Evolutionary conservation across 225 moss, liverwort and hornwort genomes (phyloP), one percentile per base, ranked within the genome.

Genomic region (Physcomitrellopsis africana): DNA sequence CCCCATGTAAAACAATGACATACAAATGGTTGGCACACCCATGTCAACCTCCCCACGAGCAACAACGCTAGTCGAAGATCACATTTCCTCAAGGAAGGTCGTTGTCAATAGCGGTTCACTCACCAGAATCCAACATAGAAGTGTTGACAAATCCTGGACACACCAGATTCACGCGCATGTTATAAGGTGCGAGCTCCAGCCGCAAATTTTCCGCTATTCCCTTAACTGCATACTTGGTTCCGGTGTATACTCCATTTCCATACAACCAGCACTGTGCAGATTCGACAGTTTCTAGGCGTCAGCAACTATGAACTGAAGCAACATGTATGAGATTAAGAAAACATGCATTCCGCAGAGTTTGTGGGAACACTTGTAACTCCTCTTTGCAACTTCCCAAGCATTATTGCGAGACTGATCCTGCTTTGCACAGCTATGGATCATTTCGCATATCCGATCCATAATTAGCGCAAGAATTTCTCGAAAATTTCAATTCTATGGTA

Each of bases 81-180:
- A 46, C 5, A 51, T 51, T 73, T n/a, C 44, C 9, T 22, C 67
- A 44, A 29, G 6, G 49, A 60, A 62, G 22, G 29, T 57, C 7
- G 47, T 46, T 48, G 69, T 55, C 13, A 1, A 9, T 22, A 6
- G 5, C 15, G 7, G 59, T 69, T 62, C 37, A 69, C 89, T 69
- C 69, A 96, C 96, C 89, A 18, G 92, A 83, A 69, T 94, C 79
- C 59, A 97, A 53, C 42, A 97, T 67, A 10, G 78, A 76, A 16
- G 89, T 97, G 17, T 80, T 60, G 60, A 92, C 92, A 55, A 92
- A 94, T 15, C 96, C 94, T 13, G 94, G 94, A 67, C 96, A 97
- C 14, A 97, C 77, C 81, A 97, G 72, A 65, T 70, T 88, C 49
- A 97, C 90, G 2, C 92, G 91, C 68, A 94, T 94, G 11, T 94